A percentile compares a stretch with the other conserved stretches of the same genome.
Evolutionary conservation across 257 asterid genomes (phyloP).

Genomic region (Ophiorrhiza pumila): DNA sequence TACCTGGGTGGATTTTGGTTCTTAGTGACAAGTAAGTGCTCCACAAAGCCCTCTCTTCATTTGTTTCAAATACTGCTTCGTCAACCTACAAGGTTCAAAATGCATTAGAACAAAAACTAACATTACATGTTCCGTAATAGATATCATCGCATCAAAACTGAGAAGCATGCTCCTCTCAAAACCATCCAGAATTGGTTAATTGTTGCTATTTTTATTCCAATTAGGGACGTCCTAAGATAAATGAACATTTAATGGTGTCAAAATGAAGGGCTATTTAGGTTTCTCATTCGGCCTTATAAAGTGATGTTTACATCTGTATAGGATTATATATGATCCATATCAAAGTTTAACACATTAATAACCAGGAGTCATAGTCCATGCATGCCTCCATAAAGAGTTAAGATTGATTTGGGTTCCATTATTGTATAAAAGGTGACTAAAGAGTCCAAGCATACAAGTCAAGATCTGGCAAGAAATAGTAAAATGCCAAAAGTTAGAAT

Average conservation of each 20-base stretch:
- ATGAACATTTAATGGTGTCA: not conserved
- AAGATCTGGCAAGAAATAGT: not conserved
- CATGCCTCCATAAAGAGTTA: not conserved
- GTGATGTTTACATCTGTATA: not conserved
- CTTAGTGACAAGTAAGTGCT: constrained; percentile 59
- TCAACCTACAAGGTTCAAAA: constrained; percentile 57
- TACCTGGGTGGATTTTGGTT: constrained; percentile 70
- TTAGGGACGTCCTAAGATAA: not conserved
- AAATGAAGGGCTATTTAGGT: not conserved
- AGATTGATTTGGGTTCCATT: not conserved
- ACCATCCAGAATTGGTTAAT: not conserved
- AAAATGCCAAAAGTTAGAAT: not conserved
- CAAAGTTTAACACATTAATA: not conserved
- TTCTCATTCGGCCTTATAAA: not conserved
- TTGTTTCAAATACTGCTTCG: constrained; percentile 69
- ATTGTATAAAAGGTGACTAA: not conserved
- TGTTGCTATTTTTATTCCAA: not conserved
- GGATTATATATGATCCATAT: not conserved
- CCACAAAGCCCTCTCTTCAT: constrained; percentile 84
- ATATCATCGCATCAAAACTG: not conserved
- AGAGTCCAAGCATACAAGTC: not conserved
- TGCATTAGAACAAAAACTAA: not conserved
- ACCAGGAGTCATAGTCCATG: no score
- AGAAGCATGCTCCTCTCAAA: not conserved
- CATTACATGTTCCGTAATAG: not conserved